Evolutionary conservation across 2,329 filamentous ascomycete species (phyloP).

Genomic region (Penicillium fuscoglaucum): DNA sequence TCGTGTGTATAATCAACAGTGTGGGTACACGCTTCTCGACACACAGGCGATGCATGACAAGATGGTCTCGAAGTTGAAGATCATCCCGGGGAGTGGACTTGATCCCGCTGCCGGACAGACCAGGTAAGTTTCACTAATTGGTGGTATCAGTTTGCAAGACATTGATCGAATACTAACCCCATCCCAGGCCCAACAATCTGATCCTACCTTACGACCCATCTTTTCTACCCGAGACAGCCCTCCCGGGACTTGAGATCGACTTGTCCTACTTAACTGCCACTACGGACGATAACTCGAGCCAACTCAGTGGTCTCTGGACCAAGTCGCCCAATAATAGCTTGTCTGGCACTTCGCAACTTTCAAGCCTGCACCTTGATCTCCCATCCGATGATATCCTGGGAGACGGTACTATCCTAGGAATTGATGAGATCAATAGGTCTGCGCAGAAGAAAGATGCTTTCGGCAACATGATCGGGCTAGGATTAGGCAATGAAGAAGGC

Average conservation of each 20-base stretch:
- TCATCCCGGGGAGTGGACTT: slow-evolving; percentile 59
- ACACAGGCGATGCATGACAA: slow-evolving; percentile 71
- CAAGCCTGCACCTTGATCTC: slow-evolving; percentile 47
- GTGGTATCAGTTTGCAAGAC: too few species aligned
- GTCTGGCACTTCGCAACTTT: slow-evolving; percentile 28
- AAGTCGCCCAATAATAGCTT: slow-evolving; percentile 37
- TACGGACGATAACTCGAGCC: slow-evolving; percentile 30
- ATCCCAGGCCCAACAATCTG: slow-evolving; percentile 57
- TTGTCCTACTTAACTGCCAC: slow-evolving; percentile 42
- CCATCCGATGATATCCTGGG: slow-evolving; percentile 49
- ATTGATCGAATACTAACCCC: slow-evolving; percentile 55
- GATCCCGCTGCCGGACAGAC: slow-evolving; percentile 71
- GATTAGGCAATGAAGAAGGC: slow-evolving; percentile 43
- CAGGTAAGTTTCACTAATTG: slow-evolving; percentile 57
- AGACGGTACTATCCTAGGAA: slow-evolving; percentile 40
- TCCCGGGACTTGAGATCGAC: slow-evolving; percentile 61
- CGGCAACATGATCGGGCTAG: not conserved
- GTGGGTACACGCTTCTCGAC: slow-evolving; percentile 79
- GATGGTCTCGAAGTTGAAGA: slow-evolving; percentile 67
- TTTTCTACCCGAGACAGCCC: slow-evolving; percentile 67
- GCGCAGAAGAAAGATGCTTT: slow-evolving; percentile 34
- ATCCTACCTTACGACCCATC: slow-evolving; percentile 78
- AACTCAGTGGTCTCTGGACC: slow-evolving; percentile 36
- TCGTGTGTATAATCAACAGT: slow-evolving; percentile 84
- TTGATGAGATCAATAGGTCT: slow-evolving; percentile 45